phyloP scores from a whole-genome alignment of 1,139 yeast species.

The Pichia sp. region DNA sequence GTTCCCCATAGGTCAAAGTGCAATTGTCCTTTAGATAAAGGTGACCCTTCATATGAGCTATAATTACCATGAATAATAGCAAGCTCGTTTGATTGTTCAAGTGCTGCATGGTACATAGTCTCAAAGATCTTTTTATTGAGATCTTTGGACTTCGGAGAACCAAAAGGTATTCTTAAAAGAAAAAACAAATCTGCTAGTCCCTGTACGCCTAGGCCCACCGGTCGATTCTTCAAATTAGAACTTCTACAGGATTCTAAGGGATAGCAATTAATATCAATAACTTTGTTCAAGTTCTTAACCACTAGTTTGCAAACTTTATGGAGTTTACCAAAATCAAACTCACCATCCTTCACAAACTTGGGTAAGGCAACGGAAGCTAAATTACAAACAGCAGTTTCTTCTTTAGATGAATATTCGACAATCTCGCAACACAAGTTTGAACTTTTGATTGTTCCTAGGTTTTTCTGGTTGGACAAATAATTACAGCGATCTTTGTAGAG shows the following conservation, averaged over 20 bases:
- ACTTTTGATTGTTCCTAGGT: slow-evolving; percentile 49
- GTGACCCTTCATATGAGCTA: slow-evolving; percentile 45
- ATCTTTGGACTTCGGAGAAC: slow-evolving; percentile 44
- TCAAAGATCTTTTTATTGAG: slow-evolving; percentile 49
- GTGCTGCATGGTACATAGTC: slow-evolving; percentile 52
- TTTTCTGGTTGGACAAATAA: slow-evolving; percentile 45
- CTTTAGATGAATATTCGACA: slow-evolving; percentile 46
- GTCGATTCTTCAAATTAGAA: slow-evolving; percentile 48
- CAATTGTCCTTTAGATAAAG: slow-evolving; percentile 46
- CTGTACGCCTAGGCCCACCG: slow-evolving; percentile 55
- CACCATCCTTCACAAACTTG: slow-evolving; percentile 35
- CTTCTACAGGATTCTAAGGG: slow-evolving; percentile 44
- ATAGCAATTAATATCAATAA: slow-evolving; percentile 46
- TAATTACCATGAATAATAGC: slow-evolving; percentile 44
- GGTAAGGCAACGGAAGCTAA: slow-evolving; percentile 49
- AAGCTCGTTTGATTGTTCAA: slow-evolving; percentile 48
- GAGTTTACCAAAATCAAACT: slow-evolving; percentile 41
- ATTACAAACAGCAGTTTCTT: slow-evolving; percentile 53
- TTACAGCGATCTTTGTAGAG: slow-evolving; percentile 53
- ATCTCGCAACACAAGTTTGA: slow-evolving; percentile 55
- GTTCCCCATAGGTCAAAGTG: slow-evolving; percentile 51
- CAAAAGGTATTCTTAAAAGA: slow-evolving; percentile 46
- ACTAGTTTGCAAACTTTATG: slow-evolving; percentile 46
- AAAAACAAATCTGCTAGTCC: slow-evolving; percentile 53
- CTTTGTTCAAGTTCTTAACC: slow-evolving; percentile 43